Conservation (phyloP, 345 rosid species). For the Salix arbutifolia region DNA sequence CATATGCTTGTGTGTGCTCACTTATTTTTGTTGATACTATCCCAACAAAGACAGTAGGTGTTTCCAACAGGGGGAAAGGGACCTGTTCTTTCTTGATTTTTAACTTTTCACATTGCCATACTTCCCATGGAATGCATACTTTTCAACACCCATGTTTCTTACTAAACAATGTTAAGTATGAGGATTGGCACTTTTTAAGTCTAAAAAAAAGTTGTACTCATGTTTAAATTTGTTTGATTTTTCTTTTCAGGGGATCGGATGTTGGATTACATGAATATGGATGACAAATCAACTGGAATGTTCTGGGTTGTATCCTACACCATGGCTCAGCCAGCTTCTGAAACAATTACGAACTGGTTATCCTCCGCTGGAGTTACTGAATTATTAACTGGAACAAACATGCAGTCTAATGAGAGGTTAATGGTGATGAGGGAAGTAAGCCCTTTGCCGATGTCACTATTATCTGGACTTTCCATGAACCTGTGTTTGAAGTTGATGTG, state of each 20-base stretch:
- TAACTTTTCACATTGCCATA: no score
- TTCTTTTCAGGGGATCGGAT: slow-evolving; percentile 69
- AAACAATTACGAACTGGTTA: slow-evolving; percentile 77
- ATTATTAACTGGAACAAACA: slow-evolving; percentile 49
- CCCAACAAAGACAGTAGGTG: no score
- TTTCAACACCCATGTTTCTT: no score
- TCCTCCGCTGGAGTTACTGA: slow-evolving; percentile 75
- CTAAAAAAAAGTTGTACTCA: not conserved
- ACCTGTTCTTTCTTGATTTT: no score
- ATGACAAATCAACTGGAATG: slow-evolving; percentile 93
- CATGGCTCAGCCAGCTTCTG: slow-evolving; percentile 94
- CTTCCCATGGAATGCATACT: no score
- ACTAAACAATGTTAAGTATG: no score
- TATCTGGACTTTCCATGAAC: slow-evolving; percentile 86
- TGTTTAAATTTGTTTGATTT: not conserved
- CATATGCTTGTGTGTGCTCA: no score
- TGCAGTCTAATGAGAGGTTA: slow-evolving; percentile 71
- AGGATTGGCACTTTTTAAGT: not conserved
- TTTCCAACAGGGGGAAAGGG: no score
- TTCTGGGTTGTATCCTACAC: slow-evolving; percentile 98
- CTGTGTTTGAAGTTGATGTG: slow-evolving; percentile 68
- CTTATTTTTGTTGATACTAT: not conserved
- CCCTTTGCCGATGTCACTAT: slow-evolving; percentile 84
- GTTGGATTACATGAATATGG: slow-evolving; percentile 96
- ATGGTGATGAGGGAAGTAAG: slow-evolving; percentile 86